Conservation (phyloP, 108 stramenopile genomes). For the Cylindrotheca fusiformis region DNA sequence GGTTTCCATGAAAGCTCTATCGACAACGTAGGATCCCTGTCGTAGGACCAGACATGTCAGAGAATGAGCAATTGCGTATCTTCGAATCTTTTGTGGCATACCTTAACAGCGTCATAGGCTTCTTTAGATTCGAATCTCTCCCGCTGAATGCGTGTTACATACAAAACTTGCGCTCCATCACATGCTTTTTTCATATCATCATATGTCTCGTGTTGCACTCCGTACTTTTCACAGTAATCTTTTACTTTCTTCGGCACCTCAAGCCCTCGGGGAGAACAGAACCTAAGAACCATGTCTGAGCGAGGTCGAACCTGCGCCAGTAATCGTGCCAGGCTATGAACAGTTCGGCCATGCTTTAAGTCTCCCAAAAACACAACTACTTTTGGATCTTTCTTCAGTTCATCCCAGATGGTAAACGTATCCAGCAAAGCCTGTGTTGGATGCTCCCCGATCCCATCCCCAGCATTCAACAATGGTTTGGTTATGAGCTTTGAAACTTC, state of each 20-base stretch:
- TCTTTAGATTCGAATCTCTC: slow-evolving; percentile 34
- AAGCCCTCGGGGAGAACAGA: slow-evolving; percentile 82
- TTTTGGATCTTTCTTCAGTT: slow-evolving; percentile 64
- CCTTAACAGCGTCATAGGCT: slow-evolving; percentile 48
- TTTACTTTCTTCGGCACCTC: slow-evolving; percentile 83
- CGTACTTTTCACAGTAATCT: slow-evolving; percentile 53
- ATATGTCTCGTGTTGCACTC: too few species aligned
- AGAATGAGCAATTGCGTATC: slow-evolving; percentile 3
- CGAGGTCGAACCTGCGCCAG: too few species aligned
- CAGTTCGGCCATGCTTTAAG: slow-evolving; percentile 96
- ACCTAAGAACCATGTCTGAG: too few species aligned
- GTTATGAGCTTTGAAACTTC: too few species aligned
- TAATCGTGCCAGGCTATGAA: slow-evolving; percentile 91
- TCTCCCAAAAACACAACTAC: slow-evolving; percentile 88
- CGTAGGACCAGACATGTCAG: slow-evolving; percentile 7
- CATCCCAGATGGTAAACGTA: slow-evolving; percentile 78
- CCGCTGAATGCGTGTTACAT: slow-evolving; percentile 98
- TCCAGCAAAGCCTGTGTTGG: slow-evolving; percentile 99
- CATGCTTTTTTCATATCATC: too few species aligned
- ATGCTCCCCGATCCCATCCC: slow-evolving; percentile 97
- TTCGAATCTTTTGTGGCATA: slow-evolving; percentile 41
- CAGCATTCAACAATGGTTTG: slow-evolving; percentile 98
- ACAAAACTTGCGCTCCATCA: slow-evolving; percentile 82
- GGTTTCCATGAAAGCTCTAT: slow-evolving; percentile 61
- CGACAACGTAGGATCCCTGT: slow-evolving; percentile 81